Evolutionary conservation across 2,329 filamentous ascomycete genomes (phyloP).

Genomic region (Chrysosphaeria jannelii): DNA sequence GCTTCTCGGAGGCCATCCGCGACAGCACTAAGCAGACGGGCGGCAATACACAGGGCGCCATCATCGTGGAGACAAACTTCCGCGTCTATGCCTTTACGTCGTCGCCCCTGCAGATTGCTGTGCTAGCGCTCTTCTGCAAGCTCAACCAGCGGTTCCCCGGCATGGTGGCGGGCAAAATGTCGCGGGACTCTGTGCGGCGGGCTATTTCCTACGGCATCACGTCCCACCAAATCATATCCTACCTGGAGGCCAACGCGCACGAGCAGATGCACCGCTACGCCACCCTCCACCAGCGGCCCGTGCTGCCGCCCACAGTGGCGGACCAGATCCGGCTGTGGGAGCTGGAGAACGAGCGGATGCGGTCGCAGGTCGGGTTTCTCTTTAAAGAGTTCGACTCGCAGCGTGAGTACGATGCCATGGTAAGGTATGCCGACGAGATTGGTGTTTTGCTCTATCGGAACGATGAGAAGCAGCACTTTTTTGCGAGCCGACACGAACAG

Average conservation of each 20-base stretch:
- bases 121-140: constrained; percentile 67
- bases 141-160: constrained; percentile 80
- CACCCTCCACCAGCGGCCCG: constrained; percentile 25
- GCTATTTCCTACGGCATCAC: constrained; percentile 83
- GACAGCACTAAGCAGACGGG: constrained; percentile 16
- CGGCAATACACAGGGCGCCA: constrained; percentile 34
- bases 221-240: constrained; percentile 78
- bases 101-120: constrained; percentile 77
- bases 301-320: constrained; percentile 80
- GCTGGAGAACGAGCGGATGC: constrained; percentile 85
- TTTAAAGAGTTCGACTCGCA: constrained; percentile 62
- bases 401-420: constrained; percentile 38
- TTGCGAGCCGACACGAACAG: constrained; percentile 75
- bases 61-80: constrained; percentile 96
- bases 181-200: constrained; percentile 58
- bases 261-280: constrained; percentile 60
- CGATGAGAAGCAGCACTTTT: constrained; percentile 56
- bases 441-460: constrained; percentile 75
- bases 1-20: constrained; percentile 34
- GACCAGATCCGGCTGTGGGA: constrained; percentile 97
- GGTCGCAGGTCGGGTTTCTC: constrained; percentile 51
- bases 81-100: constrained; percentile 90
- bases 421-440: constrained; percentile 62
- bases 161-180: constrained; percentile 75
- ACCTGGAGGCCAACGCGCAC: constrained; percentile 76